phyloP scores from a whole-genome alignment of 176 grass and related monocot genomes.

The Saccharum spontaneum region DNA sequence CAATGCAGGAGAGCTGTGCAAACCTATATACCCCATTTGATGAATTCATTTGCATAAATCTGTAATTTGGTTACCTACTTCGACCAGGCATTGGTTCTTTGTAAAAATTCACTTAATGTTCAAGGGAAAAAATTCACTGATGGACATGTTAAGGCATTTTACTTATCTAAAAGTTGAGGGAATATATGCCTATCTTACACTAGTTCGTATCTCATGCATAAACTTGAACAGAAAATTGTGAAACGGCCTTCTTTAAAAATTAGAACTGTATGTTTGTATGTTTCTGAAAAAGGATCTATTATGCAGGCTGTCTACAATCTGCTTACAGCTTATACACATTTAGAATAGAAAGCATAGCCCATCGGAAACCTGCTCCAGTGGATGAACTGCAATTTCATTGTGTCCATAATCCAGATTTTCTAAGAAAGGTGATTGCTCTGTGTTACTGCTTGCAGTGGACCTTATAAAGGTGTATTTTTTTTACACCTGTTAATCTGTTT shows the following conservation, averaged over 20 bases:
- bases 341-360: constrained; percentile 64
- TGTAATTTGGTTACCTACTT: neutral
- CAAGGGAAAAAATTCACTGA: neutral
- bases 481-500: neutral
- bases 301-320: constrained; percentile 71
- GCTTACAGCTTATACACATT: constrained; percentile 63
- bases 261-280: neutral
- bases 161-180: neutral
- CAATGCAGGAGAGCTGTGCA: neutral
- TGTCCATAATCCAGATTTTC: constrained; percentile 54
- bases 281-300: neutral
- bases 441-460: neutral
- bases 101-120: neutral
- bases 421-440: constrained; percentile 45
- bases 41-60: neutral
- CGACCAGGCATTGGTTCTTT: neutral
- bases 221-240: neutral
- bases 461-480: constrained; percentile 16
- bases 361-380: constrained; percentile 61
- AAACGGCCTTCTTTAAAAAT: neutral
- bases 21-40: neutral
- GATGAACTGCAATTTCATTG: constrained; percentile 82
- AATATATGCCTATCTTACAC: neutral
- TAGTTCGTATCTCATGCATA: neutral
- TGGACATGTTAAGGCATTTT: neutral